Evolutionary conservation across 2,329 filamentous ascomycete genomes (phyloP), one percentile per base, ranked within the genome.

Genomic region (Mycogone perniciosa): DNA sequence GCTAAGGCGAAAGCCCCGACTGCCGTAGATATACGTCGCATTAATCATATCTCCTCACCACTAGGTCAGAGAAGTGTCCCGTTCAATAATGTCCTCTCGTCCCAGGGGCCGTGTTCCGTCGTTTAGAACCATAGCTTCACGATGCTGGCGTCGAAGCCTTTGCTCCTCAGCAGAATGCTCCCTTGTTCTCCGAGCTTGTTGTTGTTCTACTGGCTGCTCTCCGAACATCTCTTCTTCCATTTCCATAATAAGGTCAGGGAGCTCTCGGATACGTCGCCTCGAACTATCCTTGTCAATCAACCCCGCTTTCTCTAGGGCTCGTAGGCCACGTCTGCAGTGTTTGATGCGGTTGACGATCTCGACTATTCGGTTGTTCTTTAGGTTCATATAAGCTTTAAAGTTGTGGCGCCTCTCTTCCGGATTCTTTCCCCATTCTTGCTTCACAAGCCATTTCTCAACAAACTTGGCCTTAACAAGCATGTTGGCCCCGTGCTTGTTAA

Each of bases 111-210:
- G 77, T 26, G 81, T 88, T n/a, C 88, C 88, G 61, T 95, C 89
- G 61, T 90, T 92, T 51, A 96, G 73, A 20, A 96, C 90, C 80
- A 96, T 91, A 4, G 89, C 90, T 71, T 96, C 89, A 57, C 90
- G 79, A 62, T 92, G 80, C 45, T 88, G 79, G 57, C 90, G 79
- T 53, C 89, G 76, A 54, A 91, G 74, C 48, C 85, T 80, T 60
- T 88, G 84, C 65, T 92, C 88, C 62, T 83, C 83, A 6, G 69
- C 73, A 53, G 74, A 82, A 63, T 81, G 78, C 51, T 81, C 78
- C 53, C 74, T 60, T 2, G 66, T 62, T 34, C 69, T 60, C 31
- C 66, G 59, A 5, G 59, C 52, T 26, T 64, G 64, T 35, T 56
- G 64, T 35, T 56, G 58, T 31, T 66, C 66, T 3, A 55, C 49